Conservation (phyloP, 1,284 basidiomycete genomes). For the Cutaneotrichosporon cyanovorans region DNA sequence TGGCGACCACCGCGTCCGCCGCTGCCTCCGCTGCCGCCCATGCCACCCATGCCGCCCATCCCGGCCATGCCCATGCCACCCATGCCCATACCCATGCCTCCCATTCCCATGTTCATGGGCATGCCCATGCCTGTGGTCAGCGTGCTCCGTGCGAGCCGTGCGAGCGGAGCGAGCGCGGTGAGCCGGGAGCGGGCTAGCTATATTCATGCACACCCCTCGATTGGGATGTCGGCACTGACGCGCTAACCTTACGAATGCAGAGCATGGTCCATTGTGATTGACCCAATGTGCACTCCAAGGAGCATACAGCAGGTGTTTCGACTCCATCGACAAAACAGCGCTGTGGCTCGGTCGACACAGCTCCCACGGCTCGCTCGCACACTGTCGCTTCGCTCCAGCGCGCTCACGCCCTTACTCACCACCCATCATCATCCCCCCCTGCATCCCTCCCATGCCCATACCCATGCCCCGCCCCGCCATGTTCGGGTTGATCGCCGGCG, state of each 20-base stretch:
- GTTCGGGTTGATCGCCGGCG: conserved; percentile 44
- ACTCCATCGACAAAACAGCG: too few species aligned
- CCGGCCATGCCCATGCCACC: conserved; percentile 47
- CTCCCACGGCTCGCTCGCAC: too few species aligned
- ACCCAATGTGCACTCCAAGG: too few species aligned
- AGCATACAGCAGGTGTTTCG: too few species aligned
- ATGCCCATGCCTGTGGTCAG: conserved; percentile 10
- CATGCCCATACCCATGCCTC: conserved; percentile 50
- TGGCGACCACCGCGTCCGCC: conserved; percentile 15
- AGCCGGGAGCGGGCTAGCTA: too few species aligned
- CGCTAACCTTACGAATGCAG: too few species aligned
- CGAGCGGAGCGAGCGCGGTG: too few species aligned
- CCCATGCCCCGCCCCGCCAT: conserved; percentile 27
- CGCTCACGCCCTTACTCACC: conserved; percentile 49
- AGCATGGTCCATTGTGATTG: too few species aligned
- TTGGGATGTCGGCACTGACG: too few species aligned
- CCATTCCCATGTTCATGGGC: conserved; percentile 20
- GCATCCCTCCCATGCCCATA: conserved; percentile 14
- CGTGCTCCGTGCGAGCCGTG: too few species aligned
- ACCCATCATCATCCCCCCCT: conserved; percentile 33
- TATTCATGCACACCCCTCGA: too few species aligned
- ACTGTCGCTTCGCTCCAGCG: conserved; percentile 52
- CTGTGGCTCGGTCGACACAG: too few species aligned
- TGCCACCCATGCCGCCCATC: conserved; percentile 49
- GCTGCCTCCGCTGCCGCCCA: conserved; percentile 46